Conservation (phyloP, 306 rosid species). For the Glycyrrhiza uralensis region DNA sequence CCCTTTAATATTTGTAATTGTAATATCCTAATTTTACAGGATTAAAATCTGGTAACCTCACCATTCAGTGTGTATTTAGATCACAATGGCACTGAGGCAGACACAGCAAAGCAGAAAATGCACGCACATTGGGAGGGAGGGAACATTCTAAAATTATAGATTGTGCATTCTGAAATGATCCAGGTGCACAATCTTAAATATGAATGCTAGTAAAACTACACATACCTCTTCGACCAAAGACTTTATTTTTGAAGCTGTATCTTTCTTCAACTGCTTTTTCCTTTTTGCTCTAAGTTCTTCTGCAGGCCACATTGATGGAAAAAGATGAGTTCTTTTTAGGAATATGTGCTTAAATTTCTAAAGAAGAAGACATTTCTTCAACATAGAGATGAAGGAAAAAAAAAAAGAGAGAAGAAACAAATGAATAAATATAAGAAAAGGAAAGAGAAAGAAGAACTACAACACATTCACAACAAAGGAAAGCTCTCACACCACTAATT, state of each 20-base stretch:
- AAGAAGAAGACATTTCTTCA: background rate
- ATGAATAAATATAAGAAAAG: no score
- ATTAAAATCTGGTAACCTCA: no score
- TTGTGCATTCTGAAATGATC: background rate
- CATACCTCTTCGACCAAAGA: conserved; percentile 94
- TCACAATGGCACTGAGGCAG: conserved; percentile 1
- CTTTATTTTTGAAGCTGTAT: conserved; percentile 92
- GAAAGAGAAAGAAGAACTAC: no score
- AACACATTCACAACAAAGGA: no score
- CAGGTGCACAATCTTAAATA: background rate
- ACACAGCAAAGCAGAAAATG: background rate
- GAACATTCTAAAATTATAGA: no score
- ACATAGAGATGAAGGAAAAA: no score
- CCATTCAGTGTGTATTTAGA: conserved; percentile 1
- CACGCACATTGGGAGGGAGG: background rate
- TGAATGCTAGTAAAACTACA: conserved; percentile 17
- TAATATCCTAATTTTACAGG: no score
- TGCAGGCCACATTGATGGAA: conserved; percentile 44
- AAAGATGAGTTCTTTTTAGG: conserved; percentile 30
- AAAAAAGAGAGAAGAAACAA: no score
- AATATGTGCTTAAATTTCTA: background rate
- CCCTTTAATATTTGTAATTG: no score
- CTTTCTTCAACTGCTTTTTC: conserved; percentile 90
- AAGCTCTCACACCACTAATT: no score
- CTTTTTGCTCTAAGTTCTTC: conserved; percentile 92